Evolutionary conservation across 1,284 basidiomycete genomes (phyloP).

Genomic region (Ganoderma lucidum): DNA sequence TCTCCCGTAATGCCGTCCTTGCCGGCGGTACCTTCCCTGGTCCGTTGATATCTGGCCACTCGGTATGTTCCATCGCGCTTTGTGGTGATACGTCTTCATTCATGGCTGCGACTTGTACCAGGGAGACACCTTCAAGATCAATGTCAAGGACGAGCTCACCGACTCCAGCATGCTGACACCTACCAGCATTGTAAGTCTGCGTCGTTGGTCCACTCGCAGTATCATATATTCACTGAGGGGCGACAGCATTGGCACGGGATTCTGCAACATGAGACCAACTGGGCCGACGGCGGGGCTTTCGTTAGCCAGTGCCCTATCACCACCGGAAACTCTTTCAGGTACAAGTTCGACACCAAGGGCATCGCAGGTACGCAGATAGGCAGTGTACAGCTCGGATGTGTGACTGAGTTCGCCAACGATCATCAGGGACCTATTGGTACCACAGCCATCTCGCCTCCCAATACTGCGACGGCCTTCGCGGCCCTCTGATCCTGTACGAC

Average conservation of each 20-base stretch:
- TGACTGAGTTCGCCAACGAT: background rate
- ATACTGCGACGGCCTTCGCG: constrained; percentile 49
- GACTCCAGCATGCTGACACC: constrained; percentile 42
- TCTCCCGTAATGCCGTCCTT: constrained; percentile 37
- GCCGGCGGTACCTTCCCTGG: constrained; percentile 41
- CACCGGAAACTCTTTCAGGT: constrained; percentile 52
- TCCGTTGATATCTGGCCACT: constrained; percentile 37
- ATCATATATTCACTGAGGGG: constrained; percentile 39
- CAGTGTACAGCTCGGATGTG: background rate
- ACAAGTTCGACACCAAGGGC: constrained; percentile 37
- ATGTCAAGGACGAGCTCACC: constrained; percentile 44
- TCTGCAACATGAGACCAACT: constrained; percentile 40
- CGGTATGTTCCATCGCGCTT: constrained; percentile 21
- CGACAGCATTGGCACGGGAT: constrained; percentile 47
- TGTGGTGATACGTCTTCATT: background rate
- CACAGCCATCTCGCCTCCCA: constrained; percentile 37
- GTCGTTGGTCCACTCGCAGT: background rate
- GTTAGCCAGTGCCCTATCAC: constrained; percentile 60
- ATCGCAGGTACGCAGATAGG: constrained; percentile 36
- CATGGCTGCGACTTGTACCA: constrained; percentile 21
- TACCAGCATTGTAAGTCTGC: constrained; percentile 42
- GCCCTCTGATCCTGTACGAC: constrained; percentile 52
- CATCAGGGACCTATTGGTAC: constrained; percentile 33
- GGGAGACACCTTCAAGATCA: constrained; percentile 40
- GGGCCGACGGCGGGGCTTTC: constrained; percentile 36